Percentiles rank a stretch among this genome's conserved stretches.
Evolutionary conservation across 75 land plant species (phyloP).

Genomic region (Sequoia sempervirens): DNA sequence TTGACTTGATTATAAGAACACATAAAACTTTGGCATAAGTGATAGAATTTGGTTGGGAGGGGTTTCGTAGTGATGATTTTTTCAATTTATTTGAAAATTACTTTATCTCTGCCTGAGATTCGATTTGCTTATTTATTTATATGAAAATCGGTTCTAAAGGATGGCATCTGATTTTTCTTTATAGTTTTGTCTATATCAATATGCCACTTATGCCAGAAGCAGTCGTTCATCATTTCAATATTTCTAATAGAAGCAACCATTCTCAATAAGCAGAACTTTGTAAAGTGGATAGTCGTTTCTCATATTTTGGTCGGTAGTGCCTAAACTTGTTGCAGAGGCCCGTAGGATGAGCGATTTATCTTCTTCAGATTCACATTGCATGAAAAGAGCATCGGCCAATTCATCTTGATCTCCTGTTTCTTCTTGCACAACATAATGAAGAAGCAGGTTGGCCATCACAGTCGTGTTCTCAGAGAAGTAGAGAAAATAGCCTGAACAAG

Average conservation of each 20-base stretch:
- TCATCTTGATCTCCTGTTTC: not conserved
- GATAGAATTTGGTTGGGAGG: too few relatives aligned
- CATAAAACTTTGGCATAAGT: too few relatives aligned
- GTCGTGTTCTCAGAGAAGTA: not conserved
- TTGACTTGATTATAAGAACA: slow-evolving; percentile 96
- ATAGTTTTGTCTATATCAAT: too few relatives aligned
- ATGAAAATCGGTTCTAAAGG: too few relatives aligned
- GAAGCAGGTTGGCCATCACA: not conserved
- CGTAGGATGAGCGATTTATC: not conserved
- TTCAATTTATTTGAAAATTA: too few relatives aligned
- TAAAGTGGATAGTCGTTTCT: not conserved
- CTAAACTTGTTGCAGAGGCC: not conserved
- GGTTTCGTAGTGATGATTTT: too few relatives aligned
- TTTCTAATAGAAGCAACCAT: not conserved
- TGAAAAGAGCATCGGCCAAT: not conserved
- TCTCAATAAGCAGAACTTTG: not conserved
- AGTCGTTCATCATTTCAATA: not conserved
- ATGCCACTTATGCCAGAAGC: too few relatives aligned
- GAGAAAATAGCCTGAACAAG: too few relatives aligned
- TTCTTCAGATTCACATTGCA: not conserved
- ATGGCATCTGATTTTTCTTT: too few relatives aligned
- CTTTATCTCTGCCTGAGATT: too few relatives aligned
- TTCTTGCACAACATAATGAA: not conserved
- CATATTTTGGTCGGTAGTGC: not conserved
- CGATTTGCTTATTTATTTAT: too few relatives aligned